These are phyloP conservation scores for Rosa hybrid DNA, from an alignment of 331 rosid genomes.

Conservation along the genomic window DNA sequence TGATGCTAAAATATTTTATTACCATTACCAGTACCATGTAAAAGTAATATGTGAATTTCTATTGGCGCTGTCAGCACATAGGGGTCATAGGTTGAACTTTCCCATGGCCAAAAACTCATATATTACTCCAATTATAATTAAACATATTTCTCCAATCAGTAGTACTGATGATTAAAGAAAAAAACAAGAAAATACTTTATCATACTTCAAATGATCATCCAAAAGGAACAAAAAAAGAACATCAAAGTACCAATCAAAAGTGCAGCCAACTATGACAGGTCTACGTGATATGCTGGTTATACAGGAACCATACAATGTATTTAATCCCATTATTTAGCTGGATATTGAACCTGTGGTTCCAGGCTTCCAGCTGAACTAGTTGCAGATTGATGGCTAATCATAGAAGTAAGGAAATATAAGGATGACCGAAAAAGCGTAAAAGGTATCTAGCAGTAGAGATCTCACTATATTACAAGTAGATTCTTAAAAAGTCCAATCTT, in stretches of 20 bases:
- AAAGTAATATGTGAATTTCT: neutral
- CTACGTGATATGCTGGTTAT: neutral
- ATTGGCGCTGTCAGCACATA: neutral
- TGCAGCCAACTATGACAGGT: neutral
- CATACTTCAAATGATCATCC: neutral
- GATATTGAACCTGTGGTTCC: neutral
- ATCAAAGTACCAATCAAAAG: neutral
- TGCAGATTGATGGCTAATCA: constrained; percentile 7
- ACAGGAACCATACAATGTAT: neutral
- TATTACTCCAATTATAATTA: neutral
- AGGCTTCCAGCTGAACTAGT: neutral
- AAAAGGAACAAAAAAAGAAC: neutral
- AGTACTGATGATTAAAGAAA: neutral
- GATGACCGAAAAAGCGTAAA: neutral
- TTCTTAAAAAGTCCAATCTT: neutral
- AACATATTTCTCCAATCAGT: neutral
- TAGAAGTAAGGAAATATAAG: neutral
- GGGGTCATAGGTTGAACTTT: neutral
- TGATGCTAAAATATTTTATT: neutral
- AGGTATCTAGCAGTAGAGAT: neutral
- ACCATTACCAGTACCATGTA: neutral
- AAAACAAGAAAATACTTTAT: neutral
- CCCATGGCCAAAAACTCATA: neutral
- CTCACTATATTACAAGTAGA: neutral
- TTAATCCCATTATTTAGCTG: neutral